Evolutionary conservation across 2,329 filamentous ascomycete genomes (phyloP).

Genomic region (Aspergillus piperis): DNA sequence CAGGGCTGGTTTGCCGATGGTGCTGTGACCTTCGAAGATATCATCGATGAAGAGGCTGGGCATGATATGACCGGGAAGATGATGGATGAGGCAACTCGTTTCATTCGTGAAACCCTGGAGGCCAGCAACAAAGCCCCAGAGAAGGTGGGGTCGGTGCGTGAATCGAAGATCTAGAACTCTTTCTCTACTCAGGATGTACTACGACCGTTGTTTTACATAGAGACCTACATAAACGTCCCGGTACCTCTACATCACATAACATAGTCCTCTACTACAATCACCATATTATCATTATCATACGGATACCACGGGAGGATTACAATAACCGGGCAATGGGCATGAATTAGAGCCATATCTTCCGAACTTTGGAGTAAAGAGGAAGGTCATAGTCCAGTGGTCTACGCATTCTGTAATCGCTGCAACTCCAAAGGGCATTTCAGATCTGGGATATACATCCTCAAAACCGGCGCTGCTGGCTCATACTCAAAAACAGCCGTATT

Average conservation of each 20-base stretch:
- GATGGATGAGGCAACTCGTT: conserved; percentile 57
- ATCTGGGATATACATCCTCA: background rate
- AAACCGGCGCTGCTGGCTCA: background rate
- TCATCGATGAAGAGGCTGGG: conserved; percentile 57
- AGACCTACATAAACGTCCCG: background rate
- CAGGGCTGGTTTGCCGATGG: conserved; percentile 53
- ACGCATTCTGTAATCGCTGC: background rate
- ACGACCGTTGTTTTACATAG: background rate
- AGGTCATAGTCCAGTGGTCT: background rate
- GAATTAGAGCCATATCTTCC: background rate
- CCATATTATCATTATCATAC: background rate
- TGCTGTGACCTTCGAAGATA: conserved; percentile 57
- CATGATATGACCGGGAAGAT: conserved; percentile 62
- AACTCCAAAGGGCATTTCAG: background rate
- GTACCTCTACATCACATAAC: no score
- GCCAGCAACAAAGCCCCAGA: conserved; percentile 22
- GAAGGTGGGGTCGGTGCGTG: conserved; percentile 34
- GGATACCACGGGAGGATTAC: background rate
- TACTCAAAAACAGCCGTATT: background rate
- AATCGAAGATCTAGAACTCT: conserved; percentile 36
- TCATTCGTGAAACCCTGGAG: conserved; percentile 50
- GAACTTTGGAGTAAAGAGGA: background rate
- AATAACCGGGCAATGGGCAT: background rate
- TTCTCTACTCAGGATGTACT: background rate
- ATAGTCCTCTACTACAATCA: no score